phyloP scores from a whole-genome alignment of 2,329 filamentous ascomycete species.

The Fusarium graminum region DNA sequence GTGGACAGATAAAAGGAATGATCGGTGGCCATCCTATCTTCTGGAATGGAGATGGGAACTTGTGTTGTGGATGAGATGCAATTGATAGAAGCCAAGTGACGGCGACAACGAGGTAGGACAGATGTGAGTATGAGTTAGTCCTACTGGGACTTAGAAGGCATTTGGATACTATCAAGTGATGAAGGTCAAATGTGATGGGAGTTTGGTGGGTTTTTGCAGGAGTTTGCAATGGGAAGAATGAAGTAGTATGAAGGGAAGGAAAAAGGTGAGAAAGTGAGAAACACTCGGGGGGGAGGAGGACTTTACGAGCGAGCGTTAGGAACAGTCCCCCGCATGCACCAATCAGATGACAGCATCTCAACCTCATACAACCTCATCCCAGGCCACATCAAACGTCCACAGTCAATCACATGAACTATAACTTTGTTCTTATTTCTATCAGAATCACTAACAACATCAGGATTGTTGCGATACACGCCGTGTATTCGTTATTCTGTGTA shows the following conservation, averaged over 20 bases:
- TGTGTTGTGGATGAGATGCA: background rate
- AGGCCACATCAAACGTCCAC: slow-evolving; percentile 22
- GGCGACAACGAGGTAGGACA: slow-evolving; percentile 16
- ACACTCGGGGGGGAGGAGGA: slow-evolving; percentile 31
- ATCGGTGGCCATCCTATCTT: slow-evolving; percentile 24
- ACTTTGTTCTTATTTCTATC: background rate
- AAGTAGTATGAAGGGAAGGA: slow-evolving; percentile 40
- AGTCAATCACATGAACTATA: background rate
- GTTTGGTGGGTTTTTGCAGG: slow-evolving; percentile 14
- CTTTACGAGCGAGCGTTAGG: slow-evolving; percentile 40
- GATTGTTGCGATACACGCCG: background rate
- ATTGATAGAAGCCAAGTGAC: slow-evolving; percentile 8
- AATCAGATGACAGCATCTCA: slow-evolving; percentile 35
- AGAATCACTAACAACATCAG: background rate
- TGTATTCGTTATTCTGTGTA: background rate
- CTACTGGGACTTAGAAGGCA: slow-evolving; percentile 18
- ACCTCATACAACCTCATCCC: slow-evolving; percentile 47
- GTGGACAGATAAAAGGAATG: slow-evolving; percentile 5
- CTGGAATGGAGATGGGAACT: background rate
- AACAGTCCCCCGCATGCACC: slow-evolving; percentile 30
- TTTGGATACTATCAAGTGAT: slow-evolving; percentile 31
- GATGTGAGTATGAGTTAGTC: slow-evolving; percentile 18
- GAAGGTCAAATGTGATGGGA: slow-evolving; percentile 21
- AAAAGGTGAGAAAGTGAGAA: slow-evolving; percentile 34
- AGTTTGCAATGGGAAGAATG: slow-evolving; percentile 28